Evolutionary conservation across 2,329 filamentous ascomycete species (phyloP), one percentile per base, ranked within the genome.

Genomic region (Penicillium griseofulvum): DNA sequence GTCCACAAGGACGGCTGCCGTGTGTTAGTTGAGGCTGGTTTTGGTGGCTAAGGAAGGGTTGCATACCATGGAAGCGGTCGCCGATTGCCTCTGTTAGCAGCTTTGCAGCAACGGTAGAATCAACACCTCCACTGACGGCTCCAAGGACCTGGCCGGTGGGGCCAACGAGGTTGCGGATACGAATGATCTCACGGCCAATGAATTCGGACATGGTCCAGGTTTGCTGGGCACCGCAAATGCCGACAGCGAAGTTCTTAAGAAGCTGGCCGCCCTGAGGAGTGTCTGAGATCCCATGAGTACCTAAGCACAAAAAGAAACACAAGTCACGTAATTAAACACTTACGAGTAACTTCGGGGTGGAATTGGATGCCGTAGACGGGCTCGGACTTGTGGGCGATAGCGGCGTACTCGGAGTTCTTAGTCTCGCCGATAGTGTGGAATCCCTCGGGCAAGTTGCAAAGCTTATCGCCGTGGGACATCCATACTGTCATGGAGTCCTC

Each of bases 11-110:
- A 95, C 84, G 22, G n/a, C 90, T 28, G 26, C 7, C 26, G 6
- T 28, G 9, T 22, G 26, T 28, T 28, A 28, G 26, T 28, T 8
- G 26, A 4, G 22, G 22, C 22, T 22, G 22, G 22, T 22, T 22
- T 22, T 22, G 22, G 22, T 22, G 22, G 4, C 22, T 22, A 22
- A 4, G 22, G 22, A 22, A 28, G 26, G 26, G 26, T 9, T 28
- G 6, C 5, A 28, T 9, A 22, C 26, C 90, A 64, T 92, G 83
- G 79, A 96, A 94, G 16, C 91, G 83, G 69, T 91, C 86, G 26
- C 88, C 87, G 69, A 97, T 96, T 7, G 91, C 91, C 68, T 91
- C 86, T 63, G 87, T 81, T 89, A 96, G 93, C 22, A 97, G 81
- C 12, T 22, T 33, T 2, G 50, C 50, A n/a, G 26, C 47, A 29